phyloP scores from a whole-genome alignment of 306 rosid genomes.

The Cicer arietinum region DNA sequence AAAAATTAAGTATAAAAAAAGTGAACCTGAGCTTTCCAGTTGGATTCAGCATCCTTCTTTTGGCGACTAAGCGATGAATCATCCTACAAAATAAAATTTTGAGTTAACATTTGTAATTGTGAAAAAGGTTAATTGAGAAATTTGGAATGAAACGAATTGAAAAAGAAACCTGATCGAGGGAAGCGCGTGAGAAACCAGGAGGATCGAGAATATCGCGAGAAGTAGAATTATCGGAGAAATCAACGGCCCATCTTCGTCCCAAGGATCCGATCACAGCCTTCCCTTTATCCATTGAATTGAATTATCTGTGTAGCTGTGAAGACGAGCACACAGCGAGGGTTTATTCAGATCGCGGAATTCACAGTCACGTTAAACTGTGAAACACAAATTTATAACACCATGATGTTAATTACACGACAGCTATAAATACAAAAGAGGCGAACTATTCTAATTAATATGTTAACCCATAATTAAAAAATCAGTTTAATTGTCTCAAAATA shows the following conservation, averaged over 20 bases:
- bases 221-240: conserved; percentile 74
- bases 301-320: background rate
- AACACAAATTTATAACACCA: too few species aligned
- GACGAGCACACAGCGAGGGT: background rate
- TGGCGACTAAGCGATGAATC: conserved; percentile 92
- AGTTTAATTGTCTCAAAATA: too few species aligned
- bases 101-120: too few species aligned
- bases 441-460: too few species aligned
- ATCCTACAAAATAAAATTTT: conserved; percentile 51
- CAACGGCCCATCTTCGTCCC: conserved; percentile 92
- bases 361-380: background rate
- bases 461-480: too few species aligned
- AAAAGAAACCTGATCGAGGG: conserved; percentile 67
- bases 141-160: background rate
- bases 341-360: background rate
- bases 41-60: conserved; percentile 94
- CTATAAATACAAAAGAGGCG: too few species aligned
- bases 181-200: conserved; percentile 92
- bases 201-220: conserved; percentile 85
- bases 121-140: too few species aligned
- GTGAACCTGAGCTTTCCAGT: conserved; percentile 86
- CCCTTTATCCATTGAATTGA: conserved; percentile 70
- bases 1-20: background rate
- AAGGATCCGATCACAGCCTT: conserved; percentile 69
- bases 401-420: too few species aligned